A percentile compares a stretch with the other conserved stretches of the same genome.
phyloP scores from a whole-genome alignment of 1,284 basidiomycete species.

The Cryptococcus sp. region DNA sequence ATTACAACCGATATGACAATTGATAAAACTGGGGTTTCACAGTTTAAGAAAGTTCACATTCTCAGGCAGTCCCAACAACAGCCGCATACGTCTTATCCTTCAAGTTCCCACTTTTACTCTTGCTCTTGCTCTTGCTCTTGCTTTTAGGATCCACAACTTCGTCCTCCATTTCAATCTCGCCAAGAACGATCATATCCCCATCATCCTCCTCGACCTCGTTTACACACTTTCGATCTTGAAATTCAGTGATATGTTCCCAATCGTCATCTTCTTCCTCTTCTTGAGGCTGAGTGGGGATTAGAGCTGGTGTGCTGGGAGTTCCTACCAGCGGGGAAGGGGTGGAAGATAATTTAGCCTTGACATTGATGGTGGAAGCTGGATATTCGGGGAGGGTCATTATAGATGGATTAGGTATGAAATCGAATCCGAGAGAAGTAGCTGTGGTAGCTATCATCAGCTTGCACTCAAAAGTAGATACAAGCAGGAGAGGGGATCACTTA shows the following conservation, averaged over 20 bases:
- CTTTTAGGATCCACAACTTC: slow-evolving; percentile 6
- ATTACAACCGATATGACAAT: not conserved
- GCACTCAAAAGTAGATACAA: not conserved
- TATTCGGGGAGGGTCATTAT: slow-evolving; percentile 28
- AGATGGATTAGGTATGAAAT: slow-evolving; percentile 36
- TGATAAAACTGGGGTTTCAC: no score
- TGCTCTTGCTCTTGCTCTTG: not conserved
- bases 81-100: not conserved
- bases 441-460: slow-evolving; percentile 23
- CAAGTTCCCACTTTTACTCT: not conserved
- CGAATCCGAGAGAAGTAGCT: slow-evolving; percentile 39
- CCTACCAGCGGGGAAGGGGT: not conserved
- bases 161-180: slow-evolving; percentile 39
- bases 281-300: slow-evolving; percentile 9
- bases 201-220: slow-evolving; percentile 19
- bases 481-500: slow-evolving; percentile 10
- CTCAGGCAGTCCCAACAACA: not conserved
- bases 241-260: slow-evolving; percentile 34
- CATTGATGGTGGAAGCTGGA: not conserved
- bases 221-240: not conserved
- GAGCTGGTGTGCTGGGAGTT: slow-evolving; percentile 20
- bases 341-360: slow-evolving; percentile 2
- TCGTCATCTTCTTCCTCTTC: slow-evolving; percentile 7
- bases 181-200: slow-evolving; percentile 33
- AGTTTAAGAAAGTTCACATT: no score